Base-by-base conservation (phyloP, 2,329 filamentous ascomycete genomes). In the Escovopsis sp. region DNA sequence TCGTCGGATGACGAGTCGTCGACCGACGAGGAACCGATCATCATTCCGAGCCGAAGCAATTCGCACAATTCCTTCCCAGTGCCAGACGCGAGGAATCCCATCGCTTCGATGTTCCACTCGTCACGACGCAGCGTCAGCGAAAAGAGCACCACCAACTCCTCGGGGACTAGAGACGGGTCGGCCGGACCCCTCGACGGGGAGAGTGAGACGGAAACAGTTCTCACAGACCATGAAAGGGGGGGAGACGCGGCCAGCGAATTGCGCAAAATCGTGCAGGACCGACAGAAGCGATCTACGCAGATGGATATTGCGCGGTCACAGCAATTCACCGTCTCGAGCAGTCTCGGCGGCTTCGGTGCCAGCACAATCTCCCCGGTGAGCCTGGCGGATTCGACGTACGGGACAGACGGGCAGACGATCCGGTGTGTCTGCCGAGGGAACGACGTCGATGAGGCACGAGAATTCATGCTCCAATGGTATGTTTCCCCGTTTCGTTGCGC, bases 381-480 rank as follows among this genome's bases (percentile, higher is more conserved):
- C n/a, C 50, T 70, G 38, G 69, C 65, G 23, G 71, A 73, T 32
- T 62, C 62, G 39, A 70, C 67, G 50, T 63, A 64, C 3, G 59
- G 59, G 32, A 57, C 57, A 19, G 60, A 65, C 23, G 60, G 58
- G 37, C 63, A 64, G 36, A 32, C 28, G 8, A 66, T 79, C 30
- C 66, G 75, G 47, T 81, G 77, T 50, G 63, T 78, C 15, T 81
- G 77, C 54, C 66, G 67, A 44, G 58, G 60, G 41, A 64, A 55
- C 45, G 59, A 62, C 41, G 55, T 58, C 32, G 65, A 68, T 36
- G 64, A 67, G 38, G 65, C 67, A 40, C 66, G 70, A 48, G 64
- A 63, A 45, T 76, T 76, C 49, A 70, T 80, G 68, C 68, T 81
- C 45, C 74, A 78, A 58, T 81, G 77, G 77, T 80, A 65, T 46